Conservation (phyloP, 176 grass and related monocot species). For the Carex myosuroides region DNA sequence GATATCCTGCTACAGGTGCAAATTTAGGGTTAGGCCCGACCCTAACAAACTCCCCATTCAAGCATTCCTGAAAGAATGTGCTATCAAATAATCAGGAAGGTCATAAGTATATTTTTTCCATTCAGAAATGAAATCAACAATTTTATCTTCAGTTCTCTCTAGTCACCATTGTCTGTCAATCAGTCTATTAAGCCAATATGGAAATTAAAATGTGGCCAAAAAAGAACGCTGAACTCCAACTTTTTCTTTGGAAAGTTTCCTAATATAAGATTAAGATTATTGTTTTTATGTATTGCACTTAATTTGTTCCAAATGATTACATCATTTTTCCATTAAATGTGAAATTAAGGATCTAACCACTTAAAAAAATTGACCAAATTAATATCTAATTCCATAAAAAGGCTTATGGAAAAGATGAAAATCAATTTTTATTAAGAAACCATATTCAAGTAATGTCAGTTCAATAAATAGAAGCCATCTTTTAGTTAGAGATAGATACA, state of each 20-base stretch:
- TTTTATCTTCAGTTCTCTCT: not conserved
- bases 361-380: no score
- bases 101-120: not conserved
- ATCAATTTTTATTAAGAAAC: no score
- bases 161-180: not conserved
- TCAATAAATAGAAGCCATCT: no score
- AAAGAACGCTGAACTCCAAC: not conserved
- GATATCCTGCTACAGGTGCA: constrained; percentile 71
- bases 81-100: not conserved
- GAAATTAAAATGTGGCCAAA: not conserved
- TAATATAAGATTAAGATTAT: no score
- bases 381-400: no score
- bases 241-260: not conserved
- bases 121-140: not conserved
- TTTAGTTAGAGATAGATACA: no score
- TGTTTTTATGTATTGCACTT: no score
- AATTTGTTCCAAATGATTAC: no score
- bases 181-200: not conserved
- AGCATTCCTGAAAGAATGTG: constrained; percentile 52
- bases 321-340: no score
- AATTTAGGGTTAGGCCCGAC: constrained; percentile 93
- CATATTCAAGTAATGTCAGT: no score
- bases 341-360: no score
- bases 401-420: no score
- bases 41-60: constrained; percentile 96